A percentile compares a stretch with the other conserved stretches of the same genome.
phyloP scores from a whole-genome alignment of 1,139 yeast genomes.

The Saccharomyces hybrid region DNA sequence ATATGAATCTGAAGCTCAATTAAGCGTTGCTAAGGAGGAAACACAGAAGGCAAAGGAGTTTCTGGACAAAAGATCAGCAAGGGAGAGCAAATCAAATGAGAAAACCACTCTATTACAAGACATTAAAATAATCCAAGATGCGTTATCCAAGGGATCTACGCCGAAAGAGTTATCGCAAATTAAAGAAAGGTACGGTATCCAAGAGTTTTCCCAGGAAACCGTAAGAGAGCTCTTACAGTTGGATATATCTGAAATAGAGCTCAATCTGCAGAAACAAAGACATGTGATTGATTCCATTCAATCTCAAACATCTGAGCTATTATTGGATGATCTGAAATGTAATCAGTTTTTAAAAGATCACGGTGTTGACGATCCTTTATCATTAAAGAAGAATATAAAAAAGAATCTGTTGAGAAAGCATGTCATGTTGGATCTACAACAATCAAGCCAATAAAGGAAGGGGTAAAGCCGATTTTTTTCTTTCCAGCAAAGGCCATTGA shows the following conservation, averaged over 20 bases:
- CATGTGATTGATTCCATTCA: slow-evolving; percentile 32
- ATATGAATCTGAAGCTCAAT: slow-evolving; percentile 67
- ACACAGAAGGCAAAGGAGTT: slow-evolving; percentile 44
- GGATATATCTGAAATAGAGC: slow-evolving; percentile 36
- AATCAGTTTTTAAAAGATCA: slow-evolving; percentile 28
- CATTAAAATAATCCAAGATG: slow-evolving; percentile 28
- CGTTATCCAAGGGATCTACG: slow-evolving; percentile 28
- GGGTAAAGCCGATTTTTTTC: background rate
- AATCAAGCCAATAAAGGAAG: background rate
- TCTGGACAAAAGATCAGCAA: slow-evolving; percentile 39
- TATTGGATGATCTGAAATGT: slow-evolving; percentile 33
- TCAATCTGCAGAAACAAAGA: slow-evolving; percentile 25
- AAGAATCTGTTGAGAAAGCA: slow-evolving; percentile 50
- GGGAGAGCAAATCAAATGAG: slow-evolving; percentile 31
- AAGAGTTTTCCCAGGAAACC: slow-evolving; percentile 51
- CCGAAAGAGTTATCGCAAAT: slow-evolving; percentile 43
- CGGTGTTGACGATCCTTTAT: slow-evolving; percentile 29
- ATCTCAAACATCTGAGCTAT: slow-evolving; percentile 32
- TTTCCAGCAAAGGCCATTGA: background rate
- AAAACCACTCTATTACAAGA: slow-evolving; percentile 23
- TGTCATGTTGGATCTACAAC: slow-evolving; percentile 26
- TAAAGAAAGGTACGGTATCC: slow-evolving; percentile 45
- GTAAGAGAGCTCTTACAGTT: slow-evolving; percentile 34
- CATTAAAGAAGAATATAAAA: slow-evolving; percentile 40
- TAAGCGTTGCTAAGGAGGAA: slow-evolving; percentile 57